Conservation (phyloP, 208 protist species). For the Crithidia fasciculata region DNA sequence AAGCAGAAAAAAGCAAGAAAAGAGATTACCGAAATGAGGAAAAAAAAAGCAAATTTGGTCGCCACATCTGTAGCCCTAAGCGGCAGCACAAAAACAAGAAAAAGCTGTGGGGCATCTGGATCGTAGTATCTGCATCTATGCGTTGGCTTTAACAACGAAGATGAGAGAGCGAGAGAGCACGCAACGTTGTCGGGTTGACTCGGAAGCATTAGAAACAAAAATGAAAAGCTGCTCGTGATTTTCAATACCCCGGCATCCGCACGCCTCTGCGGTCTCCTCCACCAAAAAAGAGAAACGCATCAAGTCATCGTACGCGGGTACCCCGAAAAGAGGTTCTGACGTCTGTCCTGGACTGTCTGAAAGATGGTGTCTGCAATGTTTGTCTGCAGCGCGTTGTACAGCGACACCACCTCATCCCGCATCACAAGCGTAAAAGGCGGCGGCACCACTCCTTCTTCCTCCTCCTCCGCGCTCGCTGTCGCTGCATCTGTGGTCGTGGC, state of each 20-base stretch:
- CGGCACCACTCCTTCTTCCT: conserved; percentile 10
- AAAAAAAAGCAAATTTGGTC: conserved; percentile 5
- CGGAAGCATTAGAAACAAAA: conserved; percentile 5
- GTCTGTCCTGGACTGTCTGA: conserved; percentile 7
- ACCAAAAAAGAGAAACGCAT: too few species aligned
- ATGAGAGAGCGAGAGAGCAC: too few species aligned
- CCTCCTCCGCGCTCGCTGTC: background rate
- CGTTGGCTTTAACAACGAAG: too few species aligned
- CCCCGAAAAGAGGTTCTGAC: conserved; percentile 13
- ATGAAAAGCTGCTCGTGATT: background rate
- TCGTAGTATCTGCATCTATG: too few species aligned
- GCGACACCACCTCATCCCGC: conserved; percentile 47
- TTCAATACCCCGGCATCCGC: too few species aligned
- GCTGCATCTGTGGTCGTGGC: too few species aligned
- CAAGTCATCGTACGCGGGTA: too few species aligned
- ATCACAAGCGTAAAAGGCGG: conserved; percentile 55
- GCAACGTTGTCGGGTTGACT: too few species aligned
- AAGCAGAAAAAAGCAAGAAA: conserved; percentile 13
- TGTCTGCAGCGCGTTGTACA: conserved; percentile 70
- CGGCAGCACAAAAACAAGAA: too few species aligned
- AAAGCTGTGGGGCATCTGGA: too few species aligned
- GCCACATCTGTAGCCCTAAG: too few species aligned
- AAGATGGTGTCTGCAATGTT: conserved; percentile 42
- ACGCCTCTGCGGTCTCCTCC: too few species aligned
- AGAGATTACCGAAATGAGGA: background rate